Evolutionary conservation across 1,139 yeast species (phyloP).

Genomic region (Saccharomyces hybrid): DNA sequence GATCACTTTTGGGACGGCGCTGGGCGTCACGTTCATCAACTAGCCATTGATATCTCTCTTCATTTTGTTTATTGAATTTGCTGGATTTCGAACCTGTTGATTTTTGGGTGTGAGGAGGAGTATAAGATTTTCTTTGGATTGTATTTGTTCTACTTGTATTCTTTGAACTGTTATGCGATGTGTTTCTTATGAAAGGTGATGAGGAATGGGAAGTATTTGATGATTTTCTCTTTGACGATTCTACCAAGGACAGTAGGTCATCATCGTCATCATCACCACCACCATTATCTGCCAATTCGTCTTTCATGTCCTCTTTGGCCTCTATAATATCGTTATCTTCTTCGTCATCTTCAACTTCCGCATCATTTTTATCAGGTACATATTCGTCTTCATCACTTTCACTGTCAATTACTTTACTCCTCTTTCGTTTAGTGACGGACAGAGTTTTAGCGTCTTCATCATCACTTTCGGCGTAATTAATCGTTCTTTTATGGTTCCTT

Average conservation of each 20-base stretch:
- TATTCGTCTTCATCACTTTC: conserved; percentile 4
- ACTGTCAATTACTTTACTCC: conserved; percentile 23
- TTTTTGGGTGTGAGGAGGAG: conserved; percentile 7
- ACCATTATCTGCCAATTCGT: conserved; percentile 9
- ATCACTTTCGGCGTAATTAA: conserved; percentile 37
- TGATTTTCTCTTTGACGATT: conserved; percentile 7
- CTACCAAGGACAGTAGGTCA: conserved; percentile 18
- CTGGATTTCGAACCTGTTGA: conserved; percentile 31
- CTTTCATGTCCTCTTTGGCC: conserved; percentile 14
- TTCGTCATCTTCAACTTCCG: background rate
- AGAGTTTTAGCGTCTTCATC: conserved; percentile 24
- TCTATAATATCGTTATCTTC: conserved; percentile 26
- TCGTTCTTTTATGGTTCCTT: conserved; percentile 21
- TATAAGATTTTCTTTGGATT: background rate
- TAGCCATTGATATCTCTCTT: conserved; percentile 89
- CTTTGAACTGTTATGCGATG: conserved; percentile 1
- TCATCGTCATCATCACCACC: conserved; percentile 23
- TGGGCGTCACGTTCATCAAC: conserved; percentile 81
- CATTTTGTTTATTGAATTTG: conserved; percentile 64
- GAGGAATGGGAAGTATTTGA: background rate
- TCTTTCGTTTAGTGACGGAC: conserved; percentile 20
- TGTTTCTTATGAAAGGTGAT: background rate
- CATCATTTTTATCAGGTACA: conserved; percentile 4
- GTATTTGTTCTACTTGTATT: background rate
- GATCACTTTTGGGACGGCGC: conserved; percentile 59